phyloP scores from a whole-genome alignment of 305 asterid genomes.

The Fraxinus velutina region DNA sequence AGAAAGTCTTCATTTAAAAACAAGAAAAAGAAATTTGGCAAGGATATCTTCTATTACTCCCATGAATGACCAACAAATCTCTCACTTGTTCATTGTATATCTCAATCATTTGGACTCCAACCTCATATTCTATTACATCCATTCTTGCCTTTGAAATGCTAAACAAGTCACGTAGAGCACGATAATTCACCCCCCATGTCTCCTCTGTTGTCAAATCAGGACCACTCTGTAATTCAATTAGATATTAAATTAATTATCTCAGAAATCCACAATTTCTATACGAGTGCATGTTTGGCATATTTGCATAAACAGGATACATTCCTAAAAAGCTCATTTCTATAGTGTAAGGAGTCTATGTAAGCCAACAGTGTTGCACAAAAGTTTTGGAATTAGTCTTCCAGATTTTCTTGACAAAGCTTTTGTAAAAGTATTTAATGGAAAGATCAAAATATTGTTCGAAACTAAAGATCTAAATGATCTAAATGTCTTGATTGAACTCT shows the following conservation, averaged over 20 bases:
- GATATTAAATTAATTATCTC: background rate
- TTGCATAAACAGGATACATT: background rate
- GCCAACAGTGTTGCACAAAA: background rate
- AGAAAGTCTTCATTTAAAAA: background rate
- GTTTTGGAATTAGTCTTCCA: background rate
- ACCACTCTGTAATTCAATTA: conserved; percentile 58
- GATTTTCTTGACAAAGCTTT: background rate
- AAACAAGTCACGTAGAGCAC: conserved; percentile 34
- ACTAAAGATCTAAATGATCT: background rate
- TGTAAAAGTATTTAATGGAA: background rate
- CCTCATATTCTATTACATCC: conserved; percentile 65
- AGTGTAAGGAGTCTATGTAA: background rate
- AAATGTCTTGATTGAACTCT: background rate
- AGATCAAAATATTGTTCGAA: background rate
- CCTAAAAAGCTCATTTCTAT: background rate
- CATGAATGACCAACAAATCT: conserved; percentile 82
- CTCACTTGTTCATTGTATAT: conserved; percentile 94
- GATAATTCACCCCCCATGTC: conserved; percentile 68
- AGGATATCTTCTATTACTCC: conserved; percentile 82
- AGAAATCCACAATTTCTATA: background rate
- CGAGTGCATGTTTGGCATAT: background rate
- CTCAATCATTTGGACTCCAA: conserved; percentile 91
- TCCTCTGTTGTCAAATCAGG: conserved; percentile 81
- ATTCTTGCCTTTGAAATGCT: conserved; percentile 56
- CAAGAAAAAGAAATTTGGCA: conserved; percentile 13